phyloP scores from a whole-genome alignment of 768 basidiomycete species.

The Serendipita sp. region DNA sequence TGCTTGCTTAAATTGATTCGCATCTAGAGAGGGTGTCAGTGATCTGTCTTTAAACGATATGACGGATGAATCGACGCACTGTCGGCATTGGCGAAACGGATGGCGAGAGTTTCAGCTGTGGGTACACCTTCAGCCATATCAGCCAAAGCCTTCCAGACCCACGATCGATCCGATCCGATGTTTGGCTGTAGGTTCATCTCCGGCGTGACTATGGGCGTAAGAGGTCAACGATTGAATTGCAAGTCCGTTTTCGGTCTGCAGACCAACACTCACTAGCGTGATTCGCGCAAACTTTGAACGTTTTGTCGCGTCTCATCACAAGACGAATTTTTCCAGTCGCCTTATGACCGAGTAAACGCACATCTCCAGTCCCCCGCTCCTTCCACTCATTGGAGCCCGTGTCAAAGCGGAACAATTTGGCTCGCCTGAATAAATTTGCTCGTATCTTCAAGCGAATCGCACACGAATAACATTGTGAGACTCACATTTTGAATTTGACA shows the following conservation, averaged over 20 bases:
- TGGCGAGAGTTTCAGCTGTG: slow-evolving; percentile 88
- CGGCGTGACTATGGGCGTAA: slow-evolving; percentile 39
- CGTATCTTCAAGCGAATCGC: slow-evolving; percentile 6
- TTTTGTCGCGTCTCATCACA: slow-evolving; percentile 99
- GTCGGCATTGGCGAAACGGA: slow-evolving; percentile 93
- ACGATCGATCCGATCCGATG: slow-evolving; percentile 95
- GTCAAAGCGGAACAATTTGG: slow-evolving; percentile 95
- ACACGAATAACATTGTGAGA: slow-evolving; percentile 7
- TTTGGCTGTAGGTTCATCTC: slow-evolving; percentile 96
- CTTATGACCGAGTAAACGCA: slow-evolving; percentile 80
- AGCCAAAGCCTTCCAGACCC: slow-evolving; percentile 96
- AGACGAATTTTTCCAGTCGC: slow-evolving; percentile 81
- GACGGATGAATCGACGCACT: slow-evolving; percentile 37
- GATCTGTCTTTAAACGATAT: not conserved
- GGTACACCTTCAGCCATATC: slow-evolving; percentile 87
- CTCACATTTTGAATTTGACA: slow-evolving; percentile 89
- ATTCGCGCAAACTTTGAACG: slow-evolving; percentile 97
- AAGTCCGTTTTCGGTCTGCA: not conserved
- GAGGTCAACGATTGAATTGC: slow-evolving; percentile 5
- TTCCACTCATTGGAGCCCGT: slow-evolving; percentile 76
- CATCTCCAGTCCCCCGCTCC: slow-evolving; percentile 93
- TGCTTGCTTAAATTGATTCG: slow-evolving; percentile 69
- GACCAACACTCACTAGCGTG: slow-evolving; percentile 54
- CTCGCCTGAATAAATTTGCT: slow-evolving; percentile 46
- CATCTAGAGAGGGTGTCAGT: slow-evolving; percentile 32